Evolutionary conservation across 495 filamentous ascomycete genomes (phyloP), one percentile per base, ranked within the genome.

Genomic region (Extremus antarcticus): DNA sequence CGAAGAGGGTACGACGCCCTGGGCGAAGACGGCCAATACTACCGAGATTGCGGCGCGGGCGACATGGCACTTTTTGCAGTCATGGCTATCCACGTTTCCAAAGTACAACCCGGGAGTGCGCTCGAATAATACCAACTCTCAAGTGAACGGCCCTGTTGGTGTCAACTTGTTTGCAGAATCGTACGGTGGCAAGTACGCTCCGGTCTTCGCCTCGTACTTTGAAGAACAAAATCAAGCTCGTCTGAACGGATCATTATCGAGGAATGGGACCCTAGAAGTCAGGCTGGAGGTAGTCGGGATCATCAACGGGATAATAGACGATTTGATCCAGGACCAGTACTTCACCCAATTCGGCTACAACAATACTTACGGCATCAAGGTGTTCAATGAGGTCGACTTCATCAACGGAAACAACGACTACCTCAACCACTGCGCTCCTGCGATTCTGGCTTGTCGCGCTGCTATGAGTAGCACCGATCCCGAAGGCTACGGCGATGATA

Each of bases 31-130:
- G 0, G 70, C 81, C 19, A 87, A 87, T 56, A 86, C 82, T 1
- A 85, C 82, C 0, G 71, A 78, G 49, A 78, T 78, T 39, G 78
- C 84, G 1, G 85, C 81, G 19, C 68, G 71, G 54, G 77, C 81
- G 16, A 72, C 82, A 29, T 88, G 83, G 80, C 80, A 87, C 59
- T 80, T 86, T 68, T 66, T 87, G 46, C 85, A 88, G 63, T 76
- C 76, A 11, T 87, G 84, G 65, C 63, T 87, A 11, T 64, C 70
- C 0, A 71, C 75, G 7, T 88, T 87, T 51, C 84, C 85, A 0
- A 76, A 85, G 64, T 85, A 86, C 65, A 81, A 79, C 24, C 72
- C 71, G 38, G 72, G 70, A 1, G 71, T 71, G 0, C 60, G 71
- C 61, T 60, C 70, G 59, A 60, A 76, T 67, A 46, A 58, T 60